These are phyloP conservation scores for Irpex rosettiformis DNA, from an alignment of 1,284 basidiomycete species.

Conservation along the genomic window DNA sequence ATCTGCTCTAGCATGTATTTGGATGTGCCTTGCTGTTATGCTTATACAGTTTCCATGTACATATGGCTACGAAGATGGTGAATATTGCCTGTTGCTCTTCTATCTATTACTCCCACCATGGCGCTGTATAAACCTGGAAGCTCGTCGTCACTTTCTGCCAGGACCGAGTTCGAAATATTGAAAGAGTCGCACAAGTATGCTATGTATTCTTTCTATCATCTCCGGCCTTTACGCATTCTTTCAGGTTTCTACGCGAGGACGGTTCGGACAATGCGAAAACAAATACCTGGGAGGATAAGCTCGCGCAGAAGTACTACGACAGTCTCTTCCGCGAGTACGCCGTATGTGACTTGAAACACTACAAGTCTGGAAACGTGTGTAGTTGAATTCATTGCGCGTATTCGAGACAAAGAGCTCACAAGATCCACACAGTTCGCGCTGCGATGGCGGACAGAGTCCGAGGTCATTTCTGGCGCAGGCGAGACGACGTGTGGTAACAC, in stretches of 20 bases:
- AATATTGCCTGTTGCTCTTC: neutral
- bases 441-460: slow-evolving; percentile 87
- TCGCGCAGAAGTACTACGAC: slow-evolving; percentile 85
- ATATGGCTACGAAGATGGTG: neutral
- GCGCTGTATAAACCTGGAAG: slow-evolving; percentile 15
- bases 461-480: slow-evolving; percentile 81
- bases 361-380: slow-evolving; percentile 82
- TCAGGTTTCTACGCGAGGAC: slow-evolving; percentile 76
- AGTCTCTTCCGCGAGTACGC: slow-evolving; percentile 89
- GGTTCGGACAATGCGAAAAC: slow-evolving; percentile 35
- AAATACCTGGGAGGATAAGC: slow-evolving; percentile 70
- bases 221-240: neutral
- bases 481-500: slow-evolving; percentile 86
- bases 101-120: slow-evolving; percentile 12
- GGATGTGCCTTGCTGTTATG: neutral
- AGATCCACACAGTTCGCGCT: slow-evolving; percentile 66
- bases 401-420: neutral
- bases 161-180: slow-evolving; percentile 63
- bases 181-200: slow-evolving; percentile 58
- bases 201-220: neutral
- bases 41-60: neutral
- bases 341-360: slow-evolving; percentile 91
- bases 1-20: neutral
- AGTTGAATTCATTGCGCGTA: neutral
- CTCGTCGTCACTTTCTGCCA: slow-evolving; percentile 13